Evolutionary conservation across 176 grass and related monocot genomes (phyloP).

Genomic region (Lolium rigidum): DNA sequence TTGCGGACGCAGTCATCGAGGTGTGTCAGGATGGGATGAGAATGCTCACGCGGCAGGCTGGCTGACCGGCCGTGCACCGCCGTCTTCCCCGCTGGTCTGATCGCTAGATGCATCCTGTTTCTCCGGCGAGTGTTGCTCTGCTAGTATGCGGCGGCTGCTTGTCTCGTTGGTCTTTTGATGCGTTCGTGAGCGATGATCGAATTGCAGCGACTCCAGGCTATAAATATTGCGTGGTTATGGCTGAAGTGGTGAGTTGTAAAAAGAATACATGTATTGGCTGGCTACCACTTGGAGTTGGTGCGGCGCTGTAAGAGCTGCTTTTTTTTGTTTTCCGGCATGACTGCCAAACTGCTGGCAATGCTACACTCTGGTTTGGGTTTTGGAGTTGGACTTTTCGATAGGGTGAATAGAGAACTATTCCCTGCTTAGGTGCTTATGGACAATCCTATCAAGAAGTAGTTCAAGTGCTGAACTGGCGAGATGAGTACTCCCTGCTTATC

Average conservation of each 20-base stretch:
- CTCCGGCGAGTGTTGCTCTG: neutral
- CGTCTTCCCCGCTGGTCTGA: neutral
- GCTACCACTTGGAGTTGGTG: conserved; percentile 7
- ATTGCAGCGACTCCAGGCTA: neutral
- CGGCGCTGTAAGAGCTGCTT: conserved; percentile 11
- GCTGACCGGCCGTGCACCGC: neutral
- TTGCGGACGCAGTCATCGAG: neutral
- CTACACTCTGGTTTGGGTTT: neutral
- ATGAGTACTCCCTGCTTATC: neutral
- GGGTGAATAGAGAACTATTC: neutral
- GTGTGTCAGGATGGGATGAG: neutral
- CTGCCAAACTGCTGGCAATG: conserved; percentile 5
- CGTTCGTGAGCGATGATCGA: neutral
- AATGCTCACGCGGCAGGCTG: neutral
- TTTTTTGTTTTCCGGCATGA: conserved; percentile 1
- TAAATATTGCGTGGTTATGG: conserved; percentile 22
- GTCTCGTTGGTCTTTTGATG: conserved; percentile 1
- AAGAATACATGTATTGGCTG: neutral
- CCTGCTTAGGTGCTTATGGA: neutral
- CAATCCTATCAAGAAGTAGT: neutral
- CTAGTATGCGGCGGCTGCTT: neutral
- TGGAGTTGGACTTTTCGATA: neutral
- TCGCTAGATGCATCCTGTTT: neutral
- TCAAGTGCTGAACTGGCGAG: neutral
- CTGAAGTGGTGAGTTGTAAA: neutral